Percentiles rank a stretch among this genome's conserved stretches.
These are phyloP conservation scores for Candida tammaniensis DNA, from an alignment of 805 yeast genomes.

Conservation along the genomic window DNA sequence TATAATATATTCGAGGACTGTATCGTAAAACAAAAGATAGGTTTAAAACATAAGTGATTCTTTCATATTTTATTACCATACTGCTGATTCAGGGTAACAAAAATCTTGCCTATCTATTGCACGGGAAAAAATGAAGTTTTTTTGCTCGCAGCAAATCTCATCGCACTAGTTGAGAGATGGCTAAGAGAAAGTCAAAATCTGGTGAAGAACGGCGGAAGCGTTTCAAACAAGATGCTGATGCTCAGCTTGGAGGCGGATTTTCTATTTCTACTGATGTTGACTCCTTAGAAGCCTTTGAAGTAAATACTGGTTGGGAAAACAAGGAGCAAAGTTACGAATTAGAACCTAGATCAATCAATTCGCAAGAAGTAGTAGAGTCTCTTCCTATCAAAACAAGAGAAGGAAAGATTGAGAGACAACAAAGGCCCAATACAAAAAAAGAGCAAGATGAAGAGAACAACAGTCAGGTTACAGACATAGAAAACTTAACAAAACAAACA, in stretches of 20 bases:
- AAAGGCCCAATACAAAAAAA: slow-evolving; percentile 31
- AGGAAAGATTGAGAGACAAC: slow-evolving; percentile 72
- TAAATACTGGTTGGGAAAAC: slow-evolving; percentile 49
- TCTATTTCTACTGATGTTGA: slow-evolving; percentile 17
- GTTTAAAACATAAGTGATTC: no score
- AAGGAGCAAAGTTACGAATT: slow-evolving; percentile 79
- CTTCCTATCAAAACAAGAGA: slow-evolving; percentile 75
- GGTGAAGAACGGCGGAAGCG: slow-evolving; percentile 34
- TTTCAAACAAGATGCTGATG: slow-evolving; percentile 39
- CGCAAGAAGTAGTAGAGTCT: slow-evolving; percentile 54
- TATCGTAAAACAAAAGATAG: no score
- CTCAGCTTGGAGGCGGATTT: slow-evolving; percentile 34
- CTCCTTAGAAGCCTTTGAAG: no score
- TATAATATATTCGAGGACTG: no score
- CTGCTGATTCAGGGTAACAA: no score
- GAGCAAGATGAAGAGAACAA: slow-evolving; percentile 17
- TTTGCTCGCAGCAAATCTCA: not conserved
- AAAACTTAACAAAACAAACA: slow-evolving; percentile 26
- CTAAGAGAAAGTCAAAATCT: slow-evolving; percentile 27
- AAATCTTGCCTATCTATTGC: no score
- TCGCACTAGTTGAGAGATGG: no score
- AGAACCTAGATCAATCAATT: slow-evolving; percentile 55
- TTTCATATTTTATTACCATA: no score
- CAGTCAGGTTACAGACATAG: slow-evolving; percentile 13
- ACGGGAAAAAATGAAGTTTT: not conserved